Evolutionary conservation across 2,329 filamentous ascomycete genomes (phyloP).

Genomic region (Claviceps humidiphila): DNA sequence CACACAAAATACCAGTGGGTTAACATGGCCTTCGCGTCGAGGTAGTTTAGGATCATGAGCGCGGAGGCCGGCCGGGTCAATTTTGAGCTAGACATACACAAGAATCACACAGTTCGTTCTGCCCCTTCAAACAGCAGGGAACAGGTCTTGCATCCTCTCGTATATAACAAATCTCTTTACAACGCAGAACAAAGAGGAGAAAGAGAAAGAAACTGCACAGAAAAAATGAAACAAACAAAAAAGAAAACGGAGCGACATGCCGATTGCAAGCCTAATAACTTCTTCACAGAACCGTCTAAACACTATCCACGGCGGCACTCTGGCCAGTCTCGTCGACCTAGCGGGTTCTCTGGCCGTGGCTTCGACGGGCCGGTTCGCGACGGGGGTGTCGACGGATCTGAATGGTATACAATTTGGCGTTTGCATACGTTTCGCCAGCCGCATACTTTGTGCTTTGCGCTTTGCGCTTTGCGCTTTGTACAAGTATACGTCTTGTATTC

Average conservation of each 20-base stretch:
- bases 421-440: not conserved
- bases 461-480: too few species aligned
- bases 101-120: conserved; percentile 55
- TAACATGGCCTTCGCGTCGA: not conserved
- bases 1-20: not conserved
- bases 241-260: not conserved
- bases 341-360: conserved; percentile 53
- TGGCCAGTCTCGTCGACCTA: conserved; percentile 61
- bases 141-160: too few species aligned
- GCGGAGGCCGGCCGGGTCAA: conserved; percentile 55
- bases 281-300: conserved; percentile 53
- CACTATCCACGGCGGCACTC: conserved; percentile 66
- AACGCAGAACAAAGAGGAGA: not conserved
- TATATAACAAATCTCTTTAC: too few species aligned
- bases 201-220: not conserved
- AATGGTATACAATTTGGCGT: conserved; percentile 32
- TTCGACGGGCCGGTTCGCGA: conserved; percentile 48
- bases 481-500: too few species aligned
- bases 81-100: conserved; percentile 62
- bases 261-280: too few species aligned
- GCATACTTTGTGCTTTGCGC: too few species aligned
- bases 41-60: conserved; percentile 54
- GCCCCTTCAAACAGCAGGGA: too few species aligned
- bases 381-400: conserved; percentile 51
- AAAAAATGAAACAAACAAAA: not conserved